A percentile compares a stretch with the other conserved stretches of the same genome.
These are phyloP conservation scores for Psilocybe sp. DNA, from an alignment of 768 basidiomycete species.

Conservation along the genomic window DNA sequence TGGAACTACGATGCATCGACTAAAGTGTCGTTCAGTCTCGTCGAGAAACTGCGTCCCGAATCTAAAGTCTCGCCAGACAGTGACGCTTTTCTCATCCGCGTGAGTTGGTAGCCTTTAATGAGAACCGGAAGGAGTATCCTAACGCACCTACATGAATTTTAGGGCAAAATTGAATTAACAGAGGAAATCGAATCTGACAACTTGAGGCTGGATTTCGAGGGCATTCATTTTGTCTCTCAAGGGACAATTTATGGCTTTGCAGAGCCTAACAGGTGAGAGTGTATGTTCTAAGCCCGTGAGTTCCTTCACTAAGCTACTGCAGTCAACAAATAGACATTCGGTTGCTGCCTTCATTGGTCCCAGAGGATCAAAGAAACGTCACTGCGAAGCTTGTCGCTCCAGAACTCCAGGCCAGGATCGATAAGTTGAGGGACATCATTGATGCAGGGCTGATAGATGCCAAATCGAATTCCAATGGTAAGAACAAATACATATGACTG, in stretches of 20 bases:
- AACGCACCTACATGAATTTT: neutral
- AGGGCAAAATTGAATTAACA: slow-evolving; percentile 75
- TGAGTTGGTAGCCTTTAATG: slow-evolving; percentile 31
- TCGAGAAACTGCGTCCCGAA: slow-evolving; percentile 51
- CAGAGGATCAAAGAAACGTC: slow-evolving; percentile 49
- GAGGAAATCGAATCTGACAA: slow-evolving; percentile 52
- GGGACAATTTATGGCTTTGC: slow-evolving; percentile 80
- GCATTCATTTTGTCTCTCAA: slow-evolving; percentile 69
- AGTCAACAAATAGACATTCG: slow-evolving; percentile 66
- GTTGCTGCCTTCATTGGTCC: slow-evolving; percentile 63
- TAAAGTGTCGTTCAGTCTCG: slow-evolving; percentile 63
- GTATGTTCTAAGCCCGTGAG: neutral
- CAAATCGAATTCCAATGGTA: slow-evolving; percentile 27
- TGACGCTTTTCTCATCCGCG: slow-evolving; percentile 57
- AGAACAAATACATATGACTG: neutral
- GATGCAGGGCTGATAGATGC: slow-evolving; percentile 62
- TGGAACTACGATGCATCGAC: slow-evolving; percentile 74
- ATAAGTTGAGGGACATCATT: slow-evolving; percentile 59
- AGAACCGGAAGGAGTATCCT: slow-evolving; percentile 1
- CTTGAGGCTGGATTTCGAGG: slow-evolving; percentile 70
- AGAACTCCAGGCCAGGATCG: slow-evolving; percentile 57
- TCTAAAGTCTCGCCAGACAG: slow-evolving; percentile 17
- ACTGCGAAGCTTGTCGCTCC: slow-evolving; percentile 57
- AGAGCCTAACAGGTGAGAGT: slow-evolving; percentile 53
- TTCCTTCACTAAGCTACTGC: neutral